These are phyloP conservation scores for Senecio squalidus DNA, from an alignment of 140 eudicot species.

Conservation along the genomic window DNA sequence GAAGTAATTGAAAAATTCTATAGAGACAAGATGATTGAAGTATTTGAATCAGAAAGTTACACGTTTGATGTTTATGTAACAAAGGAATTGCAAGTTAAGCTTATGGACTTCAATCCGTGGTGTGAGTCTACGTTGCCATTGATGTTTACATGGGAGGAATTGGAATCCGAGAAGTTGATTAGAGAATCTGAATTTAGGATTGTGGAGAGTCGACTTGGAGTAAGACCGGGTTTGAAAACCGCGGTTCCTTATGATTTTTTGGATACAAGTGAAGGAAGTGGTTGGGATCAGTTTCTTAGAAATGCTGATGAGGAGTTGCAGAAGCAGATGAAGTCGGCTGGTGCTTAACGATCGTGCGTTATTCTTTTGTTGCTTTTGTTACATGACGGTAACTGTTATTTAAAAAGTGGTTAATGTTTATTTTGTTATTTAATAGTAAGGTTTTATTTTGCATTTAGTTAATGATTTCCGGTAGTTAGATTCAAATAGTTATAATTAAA, in stretches of 20 bases:
- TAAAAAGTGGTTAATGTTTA: neutral
- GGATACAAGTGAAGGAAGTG: slow-evolving; percentile 90
- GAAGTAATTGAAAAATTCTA: slow-evolving; percentile 37
- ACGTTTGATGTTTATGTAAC: slow-evolving; percentile 87
- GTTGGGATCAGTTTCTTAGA: slow-evolving; percentile 89
- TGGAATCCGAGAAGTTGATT: slow-evolving; percentile 39
- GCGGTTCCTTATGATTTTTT: slow-evolving; percentile 93
- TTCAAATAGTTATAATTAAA: too few relatives aligned
- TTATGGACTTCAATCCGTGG: slow-evolving; percentile 92
- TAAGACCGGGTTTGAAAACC: slow-evolving; percentile 85
- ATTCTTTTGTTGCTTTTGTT: neutral
- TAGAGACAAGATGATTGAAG: slow-evolving; percentile 27
- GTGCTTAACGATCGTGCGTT: slow-evolving; percentile 34
- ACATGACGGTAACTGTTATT: neutral
- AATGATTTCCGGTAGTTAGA: too few relatives aligned
- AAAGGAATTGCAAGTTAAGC: slow-evolving; percentile 48
- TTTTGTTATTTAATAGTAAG: too few relatives aligned
- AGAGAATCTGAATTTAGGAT: slow-evolving; percentile 46
- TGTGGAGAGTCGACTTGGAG: slow-evolving; percentile 68
- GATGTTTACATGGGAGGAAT: slow-evolving; percentile 79
- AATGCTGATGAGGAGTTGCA: slow-evolving; percentile 67
- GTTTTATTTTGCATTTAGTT: too few relatives aligned
- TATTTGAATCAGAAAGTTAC: slow-evolving; percentile 65
- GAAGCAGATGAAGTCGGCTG: slow-evolving; percentile 45
- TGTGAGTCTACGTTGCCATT: slow-evolving; percentile 63